Evolutionary conservation across 495 filamentous ascomycete species (phyloP).

Genomic region (Pyronema domesticum): DNA sequence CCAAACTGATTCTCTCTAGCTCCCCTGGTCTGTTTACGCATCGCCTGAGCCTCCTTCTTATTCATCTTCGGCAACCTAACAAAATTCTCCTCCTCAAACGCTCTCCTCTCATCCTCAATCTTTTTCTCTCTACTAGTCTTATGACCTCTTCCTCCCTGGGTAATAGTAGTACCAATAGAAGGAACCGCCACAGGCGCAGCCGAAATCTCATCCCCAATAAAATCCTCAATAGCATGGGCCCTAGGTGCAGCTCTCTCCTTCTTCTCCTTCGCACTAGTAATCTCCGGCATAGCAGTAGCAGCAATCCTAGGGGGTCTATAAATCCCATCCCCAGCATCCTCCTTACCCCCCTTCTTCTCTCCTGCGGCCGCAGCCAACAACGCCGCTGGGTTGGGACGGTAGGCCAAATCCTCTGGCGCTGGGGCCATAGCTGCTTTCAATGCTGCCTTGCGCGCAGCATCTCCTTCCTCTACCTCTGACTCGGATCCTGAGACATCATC

Average conservation of each 20-base stretch:
- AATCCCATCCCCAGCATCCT: conserved; percentile 32
- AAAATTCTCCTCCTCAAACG: conserved; percentile 80
- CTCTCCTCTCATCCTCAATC: conserved; percentile 50
- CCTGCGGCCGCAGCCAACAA: conserved; percentile 4
- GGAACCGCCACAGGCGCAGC: conserved; percentile 58
- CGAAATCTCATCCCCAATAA: conserved; percentile 62
- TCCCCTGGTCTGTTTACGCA: conserved; percentile 32
- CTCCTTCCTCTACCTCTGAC: background rate
- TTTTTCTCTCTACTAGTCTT: conserved; percentile 52
- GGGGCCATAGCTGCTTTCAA: background rate
- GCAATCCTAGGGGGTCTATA: conserved; percentile 77
- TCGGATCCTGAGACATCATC: conserved; percentile 15
- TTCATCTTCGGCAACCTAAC: conserved; percentile 61
- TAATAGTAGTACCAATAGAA: conserved; percentile 68
- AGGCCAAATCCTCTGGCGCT: conserved; percentile 39
- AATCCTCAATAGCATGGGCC: conserved; percentile 70
- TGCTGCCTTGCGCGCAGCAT: background rate
- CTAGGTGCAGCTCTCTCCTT: conserved; percentile 39
- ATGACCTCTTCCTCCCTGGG: conserved; percentile 48
- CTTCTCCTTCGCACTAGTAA: conserved; percentile 28
- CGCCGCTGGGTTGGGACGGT: conserved; percentile 42
- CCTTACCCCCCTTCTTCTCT: conserved; percentile 21
- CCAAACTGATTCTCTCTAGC: conserved; percentile 44
- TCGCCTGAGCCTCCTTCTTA: conserved; percentile 50
- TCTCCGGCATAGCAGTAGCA: conserved; percentile 46